Conservation (phyloP, 192 early-diverging fungal species). For the Coemansia sp. region DNA sequence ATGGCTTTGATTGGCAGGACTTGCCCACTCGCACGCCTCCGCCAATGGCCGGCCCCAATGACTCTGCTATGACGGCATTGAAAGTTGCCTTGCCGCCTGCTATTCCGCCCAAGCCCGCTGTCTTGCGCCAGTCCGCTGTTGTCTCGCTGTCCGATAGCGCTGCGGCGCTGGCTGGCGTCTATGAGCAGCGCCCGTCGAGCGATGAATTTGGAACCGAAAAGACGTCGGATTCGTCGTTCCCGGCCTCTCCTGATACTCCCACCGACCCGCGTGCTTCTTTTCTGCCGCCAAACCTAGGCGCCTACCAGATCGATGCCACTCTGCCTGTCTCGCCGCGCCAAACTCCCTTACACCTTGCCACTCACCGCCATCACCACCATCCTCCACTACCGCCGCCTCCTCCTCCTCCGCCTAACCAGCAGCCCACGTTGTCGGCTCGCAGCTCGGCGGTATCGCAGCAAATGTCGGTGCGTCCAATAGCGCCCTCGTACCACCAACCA, state of each 20-base stretch:
- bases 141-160: not conserved
- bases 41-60: conserved; percentile 24
- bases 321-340: conserved; percentile 38
- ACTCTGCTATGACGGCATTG: not conserved
- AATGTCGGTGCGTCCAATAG: conserved; percentile 9
- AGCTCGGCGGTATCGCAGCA: conserved; percentile 6
- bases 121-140: conserved; percentile 29
- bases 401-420: conserved; percentile 17
- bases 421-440: conserved; percentile 5
- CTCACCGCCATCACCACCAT: conserved; percentile 2
- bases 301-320: conserved; percentile 16
- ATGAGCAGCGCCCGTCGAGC: conserved; percentile 26
- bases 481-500: conserved; percentile 13
- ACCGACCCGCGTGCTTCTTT: conserved; percentile 32
- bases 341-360: conserved; percentile 31
- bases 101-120: conserved; percentile 43
- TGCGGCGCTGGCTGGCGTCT: not conserved
- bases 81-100: conserved; percentile 20
- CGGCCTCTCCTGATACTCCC: conserved; percentile 26
- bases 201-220: conserved; percentile 44
- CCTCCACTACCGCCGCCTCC: conserved; percentile 20
- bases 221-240: conserved; percentile 42
- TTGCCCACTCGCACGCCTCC: conserved; percentile 44
- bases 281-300: conserved; percentile 19
- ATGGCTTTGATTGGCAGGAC: conserved; percentile 70